Base-by-base conservation (phyloP, 352 stramenopile species). In the Aphanomyces invadans region DNA sequence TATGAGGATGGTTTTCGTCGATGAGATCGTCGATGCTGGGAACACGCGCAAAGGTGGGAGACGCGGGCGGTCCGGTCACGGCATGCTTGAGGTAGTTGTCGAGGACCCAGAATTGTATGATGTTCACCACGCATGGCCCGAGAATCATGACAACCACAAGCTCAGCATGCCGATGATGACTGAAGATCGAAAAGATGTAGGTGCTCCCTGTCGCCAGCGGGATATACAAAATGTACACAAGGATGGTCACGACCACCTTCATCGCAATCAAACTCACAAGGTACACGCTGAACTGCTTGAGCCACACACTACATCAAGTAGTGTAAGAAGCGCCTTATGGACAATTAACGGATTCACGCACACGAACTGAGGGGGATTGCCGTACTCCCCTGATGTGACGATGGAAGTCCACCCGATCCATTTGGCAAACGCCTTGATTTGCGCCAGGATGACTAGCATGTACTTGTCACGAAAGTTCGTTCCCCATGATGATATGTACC, bases 71-170 rank as follows among this genome's bases (percentile, higher is more conserved):
- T n/a, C n/a, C n/a, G n/a, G 4, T 17, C n/a, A 66, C 74, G 11
- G 69, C 15, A 31, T 42, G 48, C 49, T 67, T 67, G n/a, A 67
- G 33, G 46, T 49, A 59, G 33, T 67, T 67, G 49, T 67, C 60
- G 25, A 67, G 60, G 29, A 85, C 75, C 81, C 83, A 92, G 66
- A 92, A 90, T 62, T 90, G 83, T 36, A 83, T 73, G 28, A 81
- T 71, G 56, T 89, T 92, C 61, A 67, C 81, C 52, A 77, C 79
- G 21, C 81, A 81, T 10, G 81, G 81, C 25, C 88, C 70, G 48
- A 90, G 71, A 31, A 92, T 80, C 83, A 90, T 92, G 39, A 90
- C 80, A 33, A 92, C 67, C 36, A 87, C 73, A 1, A 90, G 68
- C 61, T 92, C 81, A 23, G 89, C 65, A 62, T 90, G 81, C 39